Evolutionary conservation across 768 basidiomycete genomes (phyloP), one percentile per base, ranked within the genome.

Genomic region (Mycena crocata): DNA sequence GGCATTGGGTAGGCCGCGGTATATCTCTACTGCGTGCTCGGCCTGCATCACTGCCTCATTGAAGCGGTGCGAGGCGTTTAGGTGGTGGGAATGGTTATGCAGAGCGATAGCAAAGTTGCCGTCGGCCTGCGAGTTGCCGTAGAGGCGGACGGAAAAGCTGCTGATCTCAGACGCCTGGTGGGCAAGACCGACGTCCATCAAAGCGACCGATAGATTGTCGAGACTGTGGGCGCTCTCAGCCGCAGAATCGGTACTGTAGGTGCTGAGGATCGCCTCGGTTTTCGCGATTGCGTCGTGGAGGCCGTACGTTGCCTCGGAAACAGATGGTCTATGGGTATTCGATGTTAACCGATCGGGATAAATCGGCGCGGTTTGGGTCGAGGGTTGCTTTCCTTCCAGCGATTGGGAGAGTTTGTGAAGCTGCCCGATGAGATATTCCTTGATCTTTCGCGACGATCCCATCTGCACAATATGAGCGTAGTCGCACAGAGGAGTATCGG

Each of bases 91-190:
- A 21, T 62, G 39, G 23, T 62, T 62, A 17, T 49, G 61, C 7
- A 62, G 61, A 0, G 61, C 61, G 28, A 62, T 24, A 28, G 61
- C 61, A 35, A 62, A 62, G 13, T 62, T 48, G 42, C 42, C 46
- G 45, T 55, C 44, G 2, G 31, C 32, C 51, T 46, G 44, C 34
- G 23, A 13, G 21, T 17, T 37, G 3, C 21, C 44, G 35, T 55
- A 55, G 23, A 62, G 46, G 52, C 34, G 32, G 8, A 62, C 51
- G 15, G 61, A 62, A 10, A 48, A 37, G n/a, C 60, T 54, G 50
- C 60, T 62, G 23, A 62, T 45, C 45, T 62, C 32, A 6, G 60
- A 44, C n/a, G 60, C 60, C 32, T 62, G n/a, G 2, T 42, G 31
- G 13, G 40, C 50, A 15, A 62, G 60, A 28, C 60, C 60, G 31